phyloP scores from a whole-genome alignment of 495 filamentous ascomycete genomes.

The Aspergillus diversus region DNA sequence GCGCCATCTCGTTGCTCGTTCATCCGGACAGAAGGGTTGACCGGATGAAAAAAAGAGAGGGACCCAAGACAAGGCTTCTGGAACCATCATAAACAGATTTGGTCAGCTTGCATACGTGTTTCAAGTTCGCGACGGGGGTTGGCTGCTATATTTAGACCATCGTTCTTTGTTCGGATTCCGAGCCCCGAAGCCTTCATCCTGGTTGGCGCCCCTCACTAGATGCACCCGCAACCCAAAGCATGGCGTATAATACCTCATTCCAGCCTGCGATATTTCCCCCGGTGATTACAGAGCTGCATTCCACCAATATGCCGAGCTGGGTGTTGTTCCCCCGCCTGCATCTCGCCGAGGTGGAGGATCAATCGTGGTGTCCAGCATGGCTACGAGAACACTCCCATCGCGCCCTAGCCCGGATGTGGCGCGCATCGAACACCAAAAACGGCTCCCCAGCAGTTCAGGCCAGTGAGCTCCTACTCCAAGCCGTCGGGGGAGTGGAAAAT shows the following conservation, averaged over 20 bases:
- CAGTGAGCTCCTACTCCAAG: background rate
- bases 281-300: background rate
- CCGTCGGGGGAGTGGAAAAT: background rate
- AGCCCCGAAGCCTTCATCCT: slow-evolving; percentile 3
- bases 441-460: background rate
- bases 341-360: slow-evolving; percentile 4
- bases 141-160: background rate
- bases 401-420: background rate
- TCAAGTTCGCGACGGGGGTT: background rate
- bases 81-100: background rate
- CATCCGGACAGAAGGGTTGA: background rate
- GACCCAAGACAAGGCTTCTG: background rate
- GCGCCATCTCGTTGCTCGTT: background rate
- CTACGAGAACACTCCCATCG: slow-evolving; percentile 4
- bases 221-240: background rate
- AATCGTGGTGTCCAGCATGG: slow-evolving; percentile 4
- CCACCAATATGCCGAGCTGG: slow-evolving; percentile 1
- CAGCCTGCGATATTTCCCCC: background rate
- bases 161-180: background rate
- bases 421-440: background rate
- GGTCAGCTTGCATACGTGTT: background rate
- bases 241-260: background rate
- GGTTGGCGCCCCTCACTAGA: background rate
- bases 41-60: background rate
- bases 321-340: background rate